Conservation (phyloP, 257 asterid species). For the Solanum gandarillasii region DNA sequence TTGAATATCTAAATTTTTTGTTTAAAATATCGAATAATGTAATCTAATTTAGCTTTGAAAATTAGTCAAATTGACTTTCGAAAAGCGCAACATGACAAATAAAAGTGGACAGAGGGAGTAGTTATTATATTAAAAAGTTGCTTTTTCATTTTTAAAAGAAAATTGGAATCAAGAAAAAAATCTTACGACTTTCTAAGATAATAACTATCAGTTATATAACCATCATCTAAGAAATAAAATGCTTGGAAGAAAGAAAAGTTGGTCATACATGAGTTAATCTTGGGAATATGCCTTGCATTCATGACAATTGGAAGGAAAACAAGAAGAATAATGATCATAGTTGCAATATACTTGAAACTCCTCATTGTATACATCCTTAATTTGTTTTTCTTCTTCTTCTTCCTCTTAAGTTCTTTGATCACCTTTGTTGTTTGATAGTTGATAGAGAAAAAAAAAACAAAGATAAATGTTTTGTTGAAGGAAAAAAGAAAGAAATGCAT, state of each 20-base stretch:
- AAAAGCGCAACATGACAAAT: no score
- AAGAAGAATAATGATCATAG: constrained; percentile 16
- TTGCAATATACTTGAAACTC: constrained; percentile 10
- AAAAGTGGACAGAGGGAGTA: no score
- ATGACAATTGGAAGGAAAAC: constrained; percentile 23
- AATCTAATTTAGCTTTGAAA: no score
- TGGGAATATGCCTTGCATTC: constrained; percentile 40
- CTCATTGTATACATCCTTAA: constrained; percentile 16
- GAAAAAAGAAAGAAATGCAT: not conserved
- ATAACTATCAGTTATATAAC: no score
- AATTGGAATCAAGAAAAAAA: no score
- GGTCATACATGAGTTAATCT: constrained; percentile 27
- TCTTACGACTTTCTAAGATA: not conserved
- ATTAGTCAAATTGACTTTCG: no score
- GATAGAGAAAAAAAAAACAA: not conserved
- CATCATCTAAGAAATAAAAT: not conserved
- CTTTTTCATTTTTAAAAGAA: no score
- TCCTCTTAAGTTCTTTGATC: not conserved
- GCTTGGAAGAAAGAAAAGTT: not conserved
- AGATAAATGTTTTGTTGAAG: not conserved
- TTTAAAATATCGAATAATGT: no score
- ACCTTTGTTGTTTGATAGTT: not conserved
- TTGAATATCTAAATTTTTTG: no score
- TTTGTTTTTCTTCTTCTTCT: not conserved
- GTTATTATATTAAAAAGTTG: no score